Conservation (phyloP, 768 basidiomycete genomes). For the Mycena metata region DNA sequence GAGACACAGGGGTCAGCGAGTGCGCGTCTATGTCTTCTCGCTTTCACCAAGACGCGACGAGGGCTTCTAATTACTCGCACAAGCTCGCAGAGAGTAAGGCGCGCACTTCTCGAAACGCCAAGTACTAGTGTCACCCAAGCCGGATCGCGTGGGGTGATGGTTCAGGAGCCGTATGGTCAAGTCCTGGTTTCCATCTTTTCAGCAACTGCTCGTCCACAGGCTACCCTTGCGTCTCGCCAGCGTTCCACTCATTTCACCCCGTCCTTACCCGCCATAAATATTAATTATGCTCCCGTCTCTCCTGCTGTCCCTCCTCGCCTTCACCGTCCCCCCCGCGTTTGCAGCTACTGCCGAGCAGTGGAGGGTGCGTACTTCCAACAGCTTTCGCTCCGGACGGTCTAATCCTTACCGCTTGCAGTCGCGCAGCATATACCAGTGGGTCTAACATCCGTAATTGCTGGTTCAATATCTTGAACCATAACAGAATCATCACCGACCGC, state of each 20-base stretch:
- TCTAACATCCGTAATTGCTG: slow-evolving; percentile 17
- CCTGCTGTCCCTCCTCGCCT: slow-evolving; percentile 43
- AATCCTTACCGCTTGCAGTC: slow-evolving; percentile 33
- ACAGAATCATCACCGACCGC: slow-evolving; percentile 79
- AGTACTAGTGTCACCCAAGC: too few relatives aligned
- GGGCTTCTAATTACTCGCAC: too few relatives aligned
- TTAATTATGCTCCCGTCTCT: slow-evolving; percentile 43
- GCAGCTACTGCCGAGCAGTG: slow-evolving; percentile 81
- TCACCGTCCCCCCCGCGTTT: slow-evolving; percentile 49
- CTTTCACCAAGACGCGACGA: too few relatives aligned
- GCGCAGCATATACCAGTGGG: slow-evolving; percentile 85
- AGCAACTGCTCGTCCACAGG: not conserved
- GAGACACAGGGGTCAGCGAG: too few relatives aligned
- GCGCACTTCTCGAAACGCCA: too few relatives aligned
- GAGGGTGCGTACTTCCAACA: slow-evolving; percentile 54
- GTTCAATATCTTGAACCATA: not conserved
- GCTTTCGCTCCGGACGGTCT: not conserved
- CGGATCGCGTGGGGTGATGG: too few relatives aligned
- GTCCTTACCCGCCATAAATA: slow-evolving; percentile 37
- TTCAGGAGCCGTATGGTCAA: too few relatives aligned
- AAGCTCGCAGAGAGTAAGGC: too few relatives aligned
- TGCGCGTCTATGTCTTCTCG: too few relatives aligned
- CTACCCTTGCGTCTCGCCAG: not conserved
- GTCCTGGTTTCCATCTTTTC: not conserved
- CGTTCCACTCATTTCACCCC: slow-evolving; percentile 18